These are phyloP conservation scores for Yamadazyma philogaea DNA, from an alignment of 805 yeast species.

Conservation along the genomic window DNA sequence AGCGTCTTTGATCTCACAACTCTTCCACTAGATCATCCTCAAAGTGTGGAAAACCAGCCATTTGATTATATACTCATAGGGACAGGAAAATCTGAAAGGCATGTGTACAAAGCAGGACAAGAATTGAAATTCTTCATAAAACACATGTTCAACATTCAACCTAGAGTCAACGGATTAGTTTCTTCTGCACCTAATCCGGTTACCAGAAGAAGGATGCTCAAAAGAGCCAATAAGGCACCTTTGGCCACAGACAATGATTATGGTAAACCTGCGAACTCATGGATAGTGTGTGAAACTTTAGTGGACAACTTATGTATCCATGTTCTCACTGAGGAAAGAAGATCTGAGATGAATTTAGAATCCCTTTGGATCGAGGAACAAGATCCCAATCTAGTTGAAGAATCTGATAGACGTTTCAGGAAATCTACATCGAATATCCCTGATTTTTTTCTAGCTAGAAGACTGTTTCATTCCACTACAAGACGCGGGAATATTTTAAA, in stretches of 20 bases:
- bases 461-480: slow-evolving; percentile 27
- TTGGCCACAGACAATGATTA: slow-evolving; percentile 54
- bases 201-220: slow-evolving; percentile 38
- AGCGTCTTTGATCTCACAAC: slow-evolving; percentile 59
- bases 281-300: slow-evolving; percentile 70
- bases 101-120: slow-evolving; percentile 65
- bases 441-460: slow-evolving; percentile 10
- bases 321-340: slow-evolving; percentile 65
- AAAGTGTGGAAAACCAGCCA: slow-evolving; percentile 25
- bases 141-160: slow-evolving; percentile 33
- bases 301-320: slow-evolving; percentile 67
- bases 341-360: slow-evolving; percentile 69
- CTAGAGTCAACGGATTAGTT: slow-evolving; percentile 69
- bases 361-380: slow-evolving; percentile 47
- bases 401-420: too few relatives aligned
- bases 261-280: slow-evolving; percentile 61
- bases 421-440: slow-evolving; percentile 7
- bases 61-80: slow-evolving; percentile 49
- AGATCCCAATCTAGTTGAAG: background rate
- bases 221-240: slow-evolving; percentile 53
- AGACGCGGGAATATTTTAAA: background rate
- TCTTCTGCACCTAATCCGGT: slow-evolving; percentile 49
- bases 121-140: slow-evolving; percentile 60
- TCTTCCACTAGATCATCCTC: slow-evolving; percentile 30
- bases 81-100: slow-evolving; percentile 75